Conservation (phyloP, 441 rosid genomes). For the Raphanus hybrid region DNA sequence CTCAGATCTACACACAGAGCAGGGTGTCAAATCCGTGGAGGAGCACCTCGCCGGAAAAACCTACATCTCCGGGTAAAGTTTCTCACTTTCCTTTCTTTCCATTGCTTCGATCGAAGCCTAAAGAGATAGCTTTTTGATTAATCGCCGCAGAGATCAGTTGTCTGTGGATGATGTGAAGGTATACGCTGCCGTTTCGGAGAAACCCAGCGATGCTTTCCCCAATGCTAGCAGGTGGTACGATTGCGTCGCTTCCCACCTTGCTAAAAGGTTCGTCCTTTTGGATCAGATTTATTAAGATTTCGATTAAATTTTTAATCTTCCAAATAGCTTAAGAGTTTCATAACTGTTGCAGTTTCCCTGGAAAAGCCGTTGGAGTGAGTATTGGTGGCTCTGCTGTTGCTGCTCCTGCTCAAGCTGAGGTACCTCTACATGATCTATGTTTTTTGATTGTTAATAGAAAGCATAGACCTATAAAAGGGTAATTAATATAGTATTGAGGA, state of each 20-base stretch:
- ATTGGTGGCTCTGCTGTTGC: slow-evolving; percentile 55
- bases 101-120: background rate
- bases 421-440: background rate
- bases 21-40: slow-evolving; percentile 65
- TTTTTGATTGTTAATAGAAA: background rate
- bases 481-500: background rate
- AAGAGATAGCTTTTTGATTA: slow-evolving; percentile 14
- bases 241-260: slow-evolving; percentile 62
- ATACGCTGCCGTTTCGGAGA: slow-evolving; percentile 67
- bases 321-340: background rate
- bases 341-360: slow-evolving; percentile 63
- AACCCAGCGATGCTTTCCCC: slow-evolving; percentile 70
- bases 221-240: slow-evolving; percentile 83
- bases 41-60: slow-evolving; percentile 59
- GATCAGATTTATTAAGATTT: background rate
- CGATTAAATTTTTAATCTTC: background rate
- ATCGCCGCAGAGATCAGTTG: slow-evolving; percentile 46
- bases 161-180: slow-evolving; percentile 85
- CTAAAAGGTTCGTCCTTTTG: slow-evolving; percentile 58
- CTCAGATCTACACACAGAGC: slow-evolving; percentile 66
- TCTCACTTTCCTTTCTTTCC: background rate
- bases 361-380: slow-evolving; percentile 82
- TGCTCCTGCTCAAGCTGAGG: slow-evolving; percentile 45
- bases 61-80: slow-evolving; percentile 58
- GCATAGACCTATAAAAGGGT: background rate